Conservation (phyloP, 2,329 filamentous ascomycete genomes). For the Colletotrichum phormii region DNA sequence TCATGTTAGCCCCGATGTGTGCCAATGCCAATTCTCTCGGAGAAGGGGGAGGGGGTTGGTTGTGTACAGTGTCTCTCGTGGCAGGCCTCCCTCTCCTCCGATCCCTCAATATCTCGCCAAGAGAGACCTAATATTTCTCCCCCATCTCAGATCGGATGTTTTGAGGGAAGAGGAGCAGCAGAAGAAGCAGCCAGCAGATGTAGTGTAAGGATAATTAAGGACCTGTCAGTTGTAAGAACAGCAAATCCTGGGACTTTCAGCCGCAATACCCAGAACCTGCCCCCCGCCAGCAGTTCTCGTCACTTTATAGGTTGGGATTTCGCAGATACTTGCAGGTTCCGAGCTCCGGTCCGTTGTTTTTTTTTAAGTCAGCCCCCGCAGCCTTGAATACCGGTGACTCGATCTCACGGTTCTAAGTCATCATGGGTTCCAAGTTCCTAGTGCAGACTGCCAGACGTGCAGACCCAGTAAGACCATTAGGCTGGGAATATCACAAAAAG, state of each 20-base stretch:
- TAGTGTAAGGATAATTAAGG: too few species aligned
- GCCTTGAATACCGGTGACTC: slow-evolving; percentile 7
- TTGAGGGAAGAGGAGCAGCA: slow-evolving; percentile 14
- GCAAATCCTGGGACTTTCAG: not conserved
- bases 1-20: not conserved
- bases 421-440: too few species aligned
- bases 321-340: not conserved
- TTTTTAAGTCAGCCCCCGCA: slow-evolving; percentile 3
- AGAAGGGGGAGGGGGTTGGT: too few species aligned
- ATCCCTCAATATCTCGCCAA: not conserved
- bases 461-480: not conserved
- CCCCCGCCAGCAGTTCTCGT: not conserved
- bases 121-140: not conserved
- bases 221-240: too few species aligned
- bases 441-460: too few species aligned
- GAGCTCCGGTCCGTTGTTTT: not conserved
- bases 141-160: not conserved
- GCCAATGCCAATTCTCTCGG: not conserved
- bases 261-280: not conserved
- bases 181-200: not conserved
- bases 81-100: not conserved
- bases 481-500: not conserved
- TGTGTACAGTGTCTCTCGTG: not conserved
- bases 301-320: not conserved
- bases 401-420: not conserved